Base-by-base conservation (phyloP, 192 early-diverging fungal species). In the Nowakowskiella sp. region DNA sequence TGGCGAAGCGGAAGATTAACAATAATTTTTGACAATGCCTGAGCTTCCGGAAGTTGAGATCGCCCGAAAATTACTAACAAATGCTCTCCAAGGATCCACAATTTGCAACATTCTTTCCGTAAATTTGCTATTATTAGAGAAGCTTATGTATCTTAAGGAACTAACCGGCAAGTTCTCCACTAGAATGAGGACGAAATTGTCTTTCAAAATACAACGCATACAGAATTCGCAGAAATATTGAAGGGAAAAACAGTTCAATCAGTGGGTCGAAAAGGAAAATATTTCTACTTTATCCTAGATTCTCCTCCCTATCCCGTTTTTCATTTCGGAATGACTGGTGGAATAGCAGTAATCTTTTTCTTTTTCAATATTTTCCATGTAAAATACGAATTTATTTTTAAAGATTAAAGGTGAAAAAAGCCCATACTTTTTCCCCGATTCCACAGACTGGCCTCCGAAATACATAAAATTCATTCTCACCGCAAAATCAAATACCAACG, bases 261-360 rank as follows among this genome's bases (percentile, higher is more conserved):
- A 33, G 81, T 81, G 6, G 81, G 77, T 21, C 76, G 90, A 21
- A 68, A 73, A 26, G 90, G 90, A 33, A 92, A 91, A 68, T 70
- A 79, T 28, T 89, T 91, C 65, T 81, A 68, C 45, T 58, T 64
- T 52, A 51, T 59, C 21, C 58, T 83, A 16, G 71, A 75, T 47
- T 46, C 61, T 39, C 63, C 32, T 3, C 65, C 62, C 16, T 58
- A 74, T 44, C 32, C 71, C 0, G 79, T 89, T 3, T 31, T 81
- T 49, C 87, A 91, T 60, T 74, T 86, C 60, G 90, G 88, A 26
- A 85, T 88, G 86, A 80, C 85, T 2, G 80, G 83, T 47, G 42
- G 13, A 1, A 31, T 28, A 27, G 1, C 21, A 8, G 2, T 33
- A 10, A 60, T 54, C 10, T 0, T 21, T 62, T 1, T 24, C 43